phyloP scores from a whole-genome alignment of 345 rosid species.

The Excoecaria agallocha region DNA sequence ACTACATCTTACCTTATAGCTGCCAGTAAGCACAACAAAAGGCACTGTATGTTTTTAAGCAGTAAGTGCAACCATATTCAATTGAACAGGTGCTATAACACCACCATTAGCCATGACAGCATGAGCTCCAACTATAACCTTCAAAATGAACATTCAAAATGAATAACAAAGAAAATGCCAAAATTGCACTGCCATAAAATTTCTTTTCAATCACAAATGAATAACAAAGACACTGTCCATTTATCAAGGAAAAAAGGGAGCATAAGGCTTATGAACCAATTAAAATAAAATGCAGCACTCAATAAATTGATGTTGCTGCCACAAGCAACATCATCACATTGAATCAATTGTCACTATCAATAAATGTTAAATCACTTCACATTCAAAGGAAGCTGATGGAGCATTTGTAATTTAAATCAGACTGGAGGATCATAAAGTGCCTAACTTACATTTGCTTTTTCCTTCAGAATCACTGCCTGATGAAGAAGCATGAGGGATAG shows the following conservation, averaged over 20 bases:
- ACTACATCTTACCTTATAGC: conserved; percentile 76
- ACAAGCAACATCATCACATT: neutral
- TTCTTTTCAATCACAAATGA: conserved; percentile 10
- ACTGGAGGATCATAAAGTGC: no score
- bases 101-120: conserved; percentile 99
- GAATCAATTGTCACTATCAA: neutral
- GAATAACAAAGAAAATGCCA: conserved; percentile 13
- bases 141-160: conserved; percentile 24
- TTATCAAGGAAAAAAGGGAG: neutral
- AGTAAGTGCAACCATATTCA: conserved; percentile 99
- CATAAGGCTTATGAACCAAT: neutral
- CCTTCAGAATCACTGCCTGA: conserved; percentile 99
- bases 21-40: conserved; percentile 93
- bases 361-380: no score
- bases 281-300: neutral
- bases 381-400: no score
- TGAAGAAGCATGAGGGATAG: conserved; percentile 69
- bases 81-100: conserved; percentile 92
- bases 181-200: conserved; percentile 3
- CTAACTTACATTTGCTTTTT: conserved; percentile 86
- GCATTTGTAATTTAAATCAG: no score
- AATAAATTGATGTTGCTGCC: neutral
- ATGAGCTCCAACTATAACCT: conserved; percentile 99
- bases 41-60: no score
- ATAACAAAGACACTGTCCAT: neutral